Base-by-base conservation (phyloP, 352 stramenopile genomes). In the Globisporangium spiculum region DNA sequence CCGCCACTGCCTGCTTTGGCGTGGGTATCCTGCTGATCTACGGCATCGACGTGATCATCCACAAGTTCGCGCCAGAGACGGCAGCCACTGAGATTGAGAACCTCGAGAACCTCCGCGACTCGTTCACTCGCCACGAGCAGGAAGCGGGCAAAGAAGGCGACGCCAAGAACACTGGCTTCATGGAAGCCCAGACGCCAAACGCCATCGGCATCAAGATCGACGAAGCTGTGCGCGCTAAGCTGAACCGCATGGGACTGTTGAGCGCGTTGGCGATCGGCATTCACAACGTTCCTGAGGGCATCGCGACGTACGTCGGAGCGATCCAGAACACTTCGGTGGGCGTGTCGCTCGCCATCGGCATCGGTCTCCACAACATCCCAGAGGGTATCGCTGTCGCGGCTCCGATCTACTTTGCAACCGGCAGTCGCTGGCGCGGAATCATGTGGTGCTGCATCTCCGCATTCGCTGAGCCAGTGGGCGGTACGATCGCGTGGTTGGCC, bases 271-370 rank as follows among this genome's bases (percentile, higher is more conserved):
- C 97, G 0, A 97, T 99, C 63, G 93, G 75, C 24, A 75, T 97
- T 60, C 97, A 99, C 85, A 99, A 99, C 75, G 94, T 99, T 59
- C 96, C 96, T 6, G 96, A 99, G 72, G 96, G 94, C n/a, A 89
- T 99, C 46, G 96, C 94, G 6, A 98, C 95, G 0, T 99, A 98
- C 32, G 92, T 98, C 26, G 92, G 89, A 0, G 85, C 93, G 1
- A 74, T 98, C 7, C 72, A 96, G 7, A 92, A 98, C 73, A 91
- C 94, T 0, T 83, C 73, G 1, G 90, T 99, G 18, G 97, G 97
- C 52, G 76, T 88, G 54, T 91, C 96, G 16, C 79, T 99, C 4
- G 96, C 96, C 0, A 78, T 99, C 44, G 96, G 91, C 24, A 99
- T 99, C 66, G 94, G 88, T 4, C 89, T 99, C 26, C 96, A 99